Base-by-base conservation (phyloP, 2,329 filamentous ascomycete genomes). In the Fusarium dimerum region DNA sequence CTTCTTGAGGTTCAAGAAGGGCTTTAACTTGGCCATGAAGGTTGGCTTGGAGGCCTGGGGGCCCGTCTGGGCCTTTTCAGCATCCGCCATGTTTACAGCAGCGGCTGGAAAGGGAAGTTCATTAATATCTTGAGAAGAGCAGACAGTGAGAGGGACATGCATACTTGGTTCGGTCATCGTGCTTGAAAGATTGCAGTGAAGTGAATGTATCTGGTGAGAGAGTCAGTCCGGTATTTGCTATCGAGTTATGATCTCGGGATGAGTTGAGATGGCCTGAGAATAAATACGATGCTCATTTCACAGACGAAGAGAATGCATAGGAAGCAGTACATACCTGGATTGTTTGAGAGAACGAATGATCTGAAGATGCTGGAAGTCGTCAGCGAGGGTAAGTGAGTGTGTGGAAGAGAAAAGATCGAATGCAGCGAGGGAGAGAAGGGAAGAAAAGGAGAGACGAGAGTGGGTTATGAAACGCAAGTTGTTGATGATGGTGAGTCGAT, bases 71-170 rank as follows among this genome's bases (percentile, higher is more conserved):
- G 54, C 63, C 42, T 64, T 62, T 43, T 68, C 67, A 39, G 53
- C 43, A 49, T 68, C 66, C 52, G 32, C 32, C 32, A 36, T 36
- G 32, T 63, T 66, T 57, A 65, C 62, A 34, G 52, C 55, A 42
- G 64, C 54, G 63, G 68, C 67, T 70, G 20, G 18, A 9, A 16
- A 10, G 20, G n/a, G 30, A 10, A 43, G 43, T 68, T 47, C 67
- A 58, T 47, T 18, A n/a, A 11, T 7, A 18, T 15, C 30, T 43
- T 29, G 49, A 3, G 16, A 6, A 34, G 18, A 20, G 15, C 15
- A 17, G 30, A 32, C 41, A 38, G 34, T 41, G 47, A 48, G 29
- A 40, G 29, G 15, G 3, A 16, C 13, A 20, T 20, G 13, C 55
- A 18, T 62, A 62, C 56, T 65, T 52, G 54, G 20, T 60, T 48